Conservation (phyloP, 1,284 basidiomycete species). For the Chondrostereum purpureum region DNA sequence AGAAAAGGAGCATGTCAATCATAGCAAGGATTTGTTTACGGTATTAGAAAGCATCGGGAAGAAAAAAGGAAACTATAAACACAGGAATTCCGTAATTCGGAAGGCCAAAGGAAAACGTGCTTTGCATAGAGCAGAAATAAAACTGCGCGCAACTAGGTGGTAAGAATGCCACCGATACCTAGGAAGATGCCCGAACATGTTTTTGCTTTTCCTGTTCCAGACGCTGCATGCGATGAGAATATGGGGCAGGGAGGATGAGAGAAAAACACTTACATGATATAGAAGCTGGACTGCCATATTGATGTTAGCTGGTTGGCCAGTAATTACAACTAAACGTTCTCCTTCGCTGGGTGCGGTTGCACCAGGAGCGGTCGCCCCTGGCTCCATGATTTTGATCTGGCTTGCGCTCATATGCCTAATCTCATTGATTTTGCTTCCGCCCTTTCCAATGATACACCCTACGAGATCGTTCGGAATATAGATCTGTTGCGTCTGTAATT, state of each 20-base stretch:
- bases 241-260: conserved; percentile 8
- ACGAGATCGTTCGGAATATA: conserved; percentile 98
- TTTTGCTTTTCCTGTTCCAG: conserved; percentile 87
- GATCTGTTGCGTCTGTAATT: conserved; percentile 94
- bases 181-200: conserved; percentile 46
- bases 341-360: conserved; percentile 69
- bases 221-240: conserved; percentile 39
- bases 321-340: conserved; percentile 90
- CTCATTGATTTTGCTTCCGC: conserved; percentile 98
- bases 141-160: not conserved
- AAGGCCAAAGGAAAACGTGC: too few species aligned
- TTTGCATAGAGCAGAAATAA: not conserved
- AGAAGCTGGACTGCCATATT: conserved; percentile 94
- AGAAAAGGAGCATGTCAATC: too few species aligned
- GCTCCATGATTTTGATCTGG: conserved; percentile 99
- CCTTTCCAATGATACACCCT: conserved; percentile 98
- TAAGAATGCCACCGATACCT: not conserved
- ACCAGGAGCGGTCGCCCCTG: conserved; percentile 70
- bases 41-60: too few species aligned
- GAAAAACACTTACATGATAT: conserved; percentile 66
- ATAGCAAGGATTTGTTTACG: too few species aligned
- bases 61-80: too few species aligned
- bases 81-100: too few species aligned
- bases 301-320: conserved; percentile 89
- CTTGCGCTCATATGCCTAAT: conserved; percentile 91